These are phyloP conservation scores for Oryza punctata DNA, from an alignment of 176 grass and related monocot species.

Conservation along the genomic window DNA sequence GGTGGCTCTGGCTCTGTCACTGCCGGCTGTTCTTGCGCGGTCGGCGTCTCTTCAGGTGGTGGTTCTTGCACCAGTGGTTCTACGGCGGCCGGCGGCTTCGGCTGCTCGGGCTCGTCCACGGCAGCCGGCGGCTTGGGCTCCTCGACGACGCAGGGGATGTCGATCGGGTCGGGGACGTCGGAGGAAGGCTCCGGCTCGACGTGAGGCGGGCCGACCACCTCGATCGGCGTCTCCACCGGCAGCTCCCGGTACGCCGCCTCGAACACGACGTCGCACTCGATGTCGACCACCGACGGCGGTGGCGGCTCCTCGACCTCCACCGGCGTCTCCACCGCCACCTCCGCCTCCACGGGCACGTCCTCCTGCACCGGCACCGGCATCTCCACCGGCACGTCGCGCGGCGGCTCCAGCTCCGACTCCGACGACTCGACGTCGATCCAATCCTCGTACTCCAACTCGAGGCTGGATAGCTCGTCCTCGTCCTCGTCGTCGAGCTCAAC, in stretches of 20 bases:
- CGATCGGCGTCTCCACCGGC: constrained; percentile 47
- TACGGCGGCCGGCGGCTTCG: neutral
- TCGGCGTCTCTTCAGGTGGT: too few relatives aligned
- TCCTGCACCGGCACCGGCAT: constrained; percentile 7
- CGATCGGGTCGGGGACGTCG: neutral
- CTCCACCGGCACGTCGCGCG: constrained; percentile 9
- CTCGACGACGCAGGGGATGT: constrained; percentile 48
- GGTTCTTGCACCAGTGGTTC: neutral
- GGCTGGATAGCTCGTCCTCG: neutral
- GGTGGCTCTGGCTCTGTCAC: neutral
- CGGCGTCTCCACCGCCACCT: constrained; percentile 15
- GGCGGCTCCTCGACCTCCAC: constrained; percentile 6
- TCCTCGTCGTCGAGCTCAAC: constrained; percentile 26
- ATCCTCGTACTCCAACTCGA: constrained; percentile 35
- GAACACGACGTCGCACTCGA: constrained; percentile 62
- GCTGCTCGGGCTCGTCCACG: neutral
- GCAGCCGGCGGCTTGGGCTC: neutral
- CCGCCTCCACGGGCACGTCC: neutral
- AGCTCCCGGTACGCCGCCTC: constrained; percentile 19
- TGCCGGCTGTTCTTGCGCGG: neutral
- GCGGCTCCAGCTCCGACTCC: constrained; percentile 1
- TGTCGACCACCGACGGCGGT: constrained; percentile 28
- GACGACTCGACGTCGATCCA: constrained; percentile 40
- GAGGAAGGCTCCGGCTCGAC: neutral
- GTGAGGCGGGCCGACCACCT: constrained; percentile 24